Evolutionary conservation across 1,139 yeast genomes (phyloP), one percentile per base, ranked within the genome.

Genomic region (Hansenula lynferdii): DNA sequence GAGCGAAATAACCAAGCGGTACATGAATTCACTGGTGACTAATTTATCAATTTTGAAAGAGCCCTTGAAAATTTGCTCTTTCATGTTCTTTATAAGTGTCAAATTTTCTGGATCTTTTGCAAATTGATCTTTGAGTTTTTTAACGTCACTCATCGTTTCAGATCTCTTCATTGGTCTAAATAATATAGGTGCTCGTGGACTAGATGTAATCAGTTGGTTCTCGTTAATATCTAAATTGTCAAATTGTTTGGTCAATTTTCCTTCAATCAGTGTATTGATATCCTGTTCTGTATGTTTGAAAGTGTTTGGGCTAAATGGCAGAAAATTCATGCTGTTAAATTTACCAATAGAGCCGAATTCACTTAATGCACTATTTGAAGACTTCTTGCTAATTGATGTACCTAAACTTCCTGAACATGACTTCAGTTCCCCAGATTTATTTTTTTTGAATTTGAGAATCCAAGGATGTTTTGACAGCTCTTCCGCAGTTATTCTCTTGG

Each of bases 391-490:
- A 26, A 14, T 12, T 54, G 12, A 58, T 64, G 1, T 61, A 54
- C 39, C 9, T 50, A 60, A 36, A 9, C 9, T 9, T 7, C 44
- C 38, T 28, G 15, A 19, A 38, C 37, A 7, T 31, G 39, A 37
- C 38, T 19, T 21, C 33, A 42, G 11, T 34, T 35, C n/a, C 38
- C 44, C 3, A 69, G 57, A 24, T 48, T 40, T 16, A 80, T 52
- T 9, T 5, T 21, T n/a, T 4, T 21, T n/a, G 3, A 22, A 19
- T 4, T 18, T 23, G 3, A 5, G 2, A 14, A 53, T 27, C 95
- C 95, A 85, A 23, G 70, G 70, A 53, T 85, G 92, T 28, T 67
- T 63, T 16, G 79, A 59, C 26, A 86, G 63, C 21, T 72, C 60
- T 32, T 64, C 65, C 0, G 94, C 94, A 12, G 75, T 62, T 2